Base-by-base conservation (phyloP, 371 early-diverging fungal species). In the Dinochytrium kinnereticum region DNA sequence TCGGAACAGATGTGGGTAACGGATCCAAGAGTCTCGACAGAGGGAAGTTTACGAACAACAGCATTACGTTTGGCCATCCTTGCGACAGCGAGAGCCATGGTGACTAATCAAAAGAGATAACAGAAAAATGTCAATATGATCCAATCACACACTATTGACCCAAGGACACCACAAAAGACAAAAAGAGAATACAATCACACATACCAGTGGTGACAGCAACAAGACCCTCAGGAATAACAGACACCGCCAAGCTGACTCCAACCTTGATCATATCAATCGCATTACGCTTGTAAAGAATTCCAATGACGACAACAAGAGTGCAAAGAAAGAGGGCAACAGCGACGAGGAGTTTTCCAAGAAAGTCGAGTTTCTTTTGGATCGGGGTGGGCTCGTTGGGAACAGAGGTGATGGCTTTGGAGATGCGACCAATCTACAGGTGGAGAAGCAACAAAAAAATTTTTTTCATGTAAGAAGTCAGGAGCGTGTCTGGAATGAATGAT, bases 181-280 rank as follows among this genome's bases (percentile, higher is more conserved):
- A 19, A 55, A 55, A 55, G 30, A 64, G 10, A 44, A 68, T 59
- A 55, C 33, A 65, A 64, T 38, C n/a, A 69, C 15, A 64, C 74
- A 31, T 51, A 78, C 79, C 67, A 1, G 86, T 87, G 15, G 85
- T 85, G 15, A 96, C 95, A 36, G 96, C 96, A 13, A 96, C 91
- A 2, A 97, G 87, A 69, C 98, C 99, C 82, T 97, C 97, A 40
- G 99, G 99, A 70, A 98, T 95, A 24, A 95, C 93, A 36, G 96
- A 91, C 72, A 98, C 95, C 24, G 93, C 95, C 37, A 97, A 86
- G 49, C 93, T 80, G 57, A 87, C 68, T 40, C 85, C 91, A 70
- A 92, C 82, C 38, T 87, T 84, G 57, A 92, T 74, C 75, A 89
- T 89, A 7, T 88, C 86, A 5, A 84, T 66, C 21, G 84, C 51